phyloP scores from a whole-genome alignment of 805 yeast species.

The Spathaspora hagerdaliae region DNA sequence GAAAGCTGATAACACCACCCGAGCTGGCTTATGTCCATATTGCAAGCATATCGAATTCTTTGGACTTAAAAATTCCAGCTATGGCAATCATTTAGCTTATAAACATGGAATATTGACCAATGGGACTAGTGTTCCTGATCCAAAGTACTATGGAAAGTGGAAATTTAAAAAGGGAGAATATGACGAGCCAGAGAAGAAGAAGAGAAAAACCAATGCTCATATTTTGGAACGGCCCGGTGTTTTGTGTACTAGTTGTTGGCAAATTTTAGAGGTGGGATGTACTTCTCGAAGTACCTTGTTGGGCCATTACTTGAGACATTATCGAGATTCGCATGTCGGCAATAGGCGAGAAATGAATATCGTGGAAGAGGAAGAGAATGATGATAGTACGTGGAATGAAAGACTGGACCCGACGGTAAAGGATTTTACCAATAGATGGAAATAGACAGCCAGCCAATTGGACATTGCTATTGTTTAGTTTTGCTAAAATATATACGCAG shows the following conservation, averaged over 20 bases:
- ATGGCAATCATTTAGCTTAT: constrained; percentile 29
- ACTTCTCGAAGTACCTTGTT: constrained; percentile 8
- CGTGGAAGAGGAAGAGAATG: neutral
- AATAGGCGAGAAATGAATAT: constrained; percentile 3
- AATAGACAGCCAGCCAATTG: neutral
- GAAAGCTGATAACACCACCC: constrained; percentile 4
- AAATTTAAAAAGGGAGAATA: constrained; percentile 17
- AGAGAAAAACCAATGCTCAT: constrained; percentile 9
- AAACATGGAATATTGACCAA: constrained; percentile 33
- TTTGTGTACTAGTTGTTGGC: constrained; percentile 8
- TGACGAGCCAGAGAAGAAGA: constrained; percentile 8
- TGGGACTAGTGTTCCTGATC: constrained; percentile 28
- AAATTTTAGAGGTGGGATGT: constrained; percentile 8
- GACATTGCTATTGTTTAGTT: too few relatives aligned
- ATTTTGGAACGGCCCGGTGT: constrained; percentile 8
- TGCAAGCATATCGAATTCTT: constrained; percentile 25
- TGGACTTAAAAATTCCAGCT: constrained; percentile 30
- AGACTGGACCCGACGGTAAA: neutral
- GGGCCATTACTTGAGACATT: constrained; percentile 10
- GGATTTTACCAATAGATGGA: neutral
- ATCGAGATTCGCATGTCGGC: constrained; percentile 10
- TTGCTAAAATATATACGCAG: too few relatives aligned
- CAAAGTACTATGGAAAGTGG: constrained; percentile 24
- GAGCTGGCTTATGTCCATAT: constrained; percentile 27
- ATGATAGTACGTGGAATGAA: neutral